Evolutionary conservation across 352 stramenopile genomes (phyloP), one percentile per base, ranked within the genome.

Genomic region (Achlya hypogyna): DNA sequence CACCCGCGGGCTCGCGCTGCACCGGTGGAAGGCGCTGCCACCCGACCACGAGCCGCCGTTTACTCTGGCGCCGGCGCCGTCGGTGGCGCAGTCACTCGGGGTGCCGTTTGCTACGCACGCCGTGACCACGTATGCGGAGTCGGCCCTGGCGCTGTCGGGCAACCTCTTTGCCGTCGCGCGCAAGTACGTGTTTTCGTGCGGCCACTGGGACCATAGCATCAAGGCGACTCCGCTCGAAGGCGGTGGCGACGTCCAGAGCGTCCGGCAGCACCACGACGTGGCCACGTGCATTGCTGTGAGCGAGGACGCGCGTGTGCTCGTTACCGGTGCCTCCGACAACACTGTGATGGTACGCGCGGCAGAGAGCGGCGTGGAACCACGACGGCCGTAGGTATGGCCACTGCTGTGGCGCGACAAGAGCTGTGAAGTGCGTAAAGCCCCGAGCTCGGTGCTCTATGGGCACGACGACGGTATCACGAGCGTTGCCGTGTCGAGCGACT

Each of bases 391-490:
- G 43, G 63, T 73, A n/a, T 73, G 68, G 68, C 31, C 32, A 23
- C 23, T 71, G n/a, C 28, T 43, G 4, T 28, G 51, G 53, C 9
- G 16, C 6, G 43, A 54, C 38, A 51, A 25, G 35, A 49, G 58
- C 31, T 54, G 52, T 38, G 62, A 40, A 29, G n/a, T 66, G 22
- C 35, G 28, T 22, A 32, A 62, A 18, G 16, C 52, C 23, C 65
- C 53, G 25, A 62, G 60, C 9, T 54, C 47, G 22, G 56, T 71
- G 4, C 29, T 73, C 22, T 69, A 67, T 25, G 69, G 69, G 18
- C 69, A 73, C 32, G 69, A 73, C 47, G 63, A 73, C 53, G 62
- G 34, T 20, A 45, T 73, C 5, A 71, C 69, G 28, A 49, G 62
- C 27, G 49, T 73, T 12, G 63, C 69, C 1, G 69, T 71, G 10